These are phyloP conservation scores for Eimeria tenella DNA, from an alignment of 169 alveolate species.

Conservation along the genomic window DNA sequence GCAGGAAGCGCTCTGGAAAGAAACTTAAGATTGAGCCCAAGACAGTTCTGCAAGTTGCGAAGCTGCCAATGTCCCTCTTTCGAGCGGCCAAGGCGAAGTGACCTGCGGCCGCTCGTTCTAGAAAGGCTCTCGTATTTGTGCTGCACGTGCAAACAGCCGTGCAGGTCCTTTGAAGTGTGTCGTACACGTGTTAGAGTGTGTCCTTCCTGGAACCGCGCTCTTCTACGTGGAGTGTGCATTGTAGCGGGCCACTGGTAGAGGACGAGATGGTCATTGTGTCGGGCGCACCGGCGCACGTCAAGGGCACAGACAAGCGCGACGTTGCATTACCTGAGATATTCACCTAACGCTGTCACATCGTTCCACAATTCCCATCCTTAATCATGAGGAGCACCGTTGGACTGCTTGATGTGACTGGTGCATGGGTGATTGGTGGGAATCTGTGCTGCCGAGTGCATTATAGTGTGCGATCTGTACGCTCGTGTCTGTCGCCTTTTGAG, in stretches of 20 bases:
- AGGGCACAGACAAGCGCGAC: conserved; percentile 38
- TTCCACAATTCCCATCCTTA: neutral
- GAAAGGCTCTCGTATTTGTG: conserved; percentile 40
- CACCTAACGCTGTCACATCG: conserved; percentile 26
- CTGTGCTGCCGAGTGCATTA: conserved; percentile 7
- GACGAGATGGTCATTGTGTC: conserved; percentile 24
- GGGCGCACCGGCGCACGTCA: conserved; percentile 7
- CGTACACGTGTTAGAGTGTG: conserved; percentile 48
- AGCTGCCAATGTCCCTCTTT: conserved; percentile 80
- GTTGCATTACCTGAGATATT: neutral
- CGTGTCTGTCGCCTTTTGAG: conserved; percentile 20
- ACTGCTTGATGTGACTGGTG: conserved; percentile 3
- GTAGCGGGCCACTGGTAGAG: conserved; percentile 52
- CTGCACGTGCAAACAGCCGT: conserved; percentile 54
- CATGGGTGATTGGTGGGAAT: neutral
- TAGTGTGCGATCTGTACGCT: neutral
- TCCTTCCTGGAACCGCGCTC: conserved; percentile 40
- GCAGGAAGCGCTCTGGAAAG: conserved; percentile 73
- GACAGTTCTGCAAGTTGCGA: conserved; percentile 80
- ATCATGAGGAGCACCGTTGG: neutral
- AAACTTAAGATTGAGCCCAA: conserved; percentile 78
- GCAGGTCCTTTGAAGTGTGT: conserved; percentile 54
- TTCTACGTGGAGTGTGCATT: conserved; percentile 50
- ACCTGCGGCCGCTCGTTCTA: conserved; percentile 40
- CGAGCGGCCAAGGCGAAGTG: conserved; percentile 80